Percentiles rank a stretch among this genome's conserved stretches.
These are phyloP conservation scores for Boletellus ananas DNA, from an alignment of 768 basidiomycete species.

Conservation along the genomic window DNA sequence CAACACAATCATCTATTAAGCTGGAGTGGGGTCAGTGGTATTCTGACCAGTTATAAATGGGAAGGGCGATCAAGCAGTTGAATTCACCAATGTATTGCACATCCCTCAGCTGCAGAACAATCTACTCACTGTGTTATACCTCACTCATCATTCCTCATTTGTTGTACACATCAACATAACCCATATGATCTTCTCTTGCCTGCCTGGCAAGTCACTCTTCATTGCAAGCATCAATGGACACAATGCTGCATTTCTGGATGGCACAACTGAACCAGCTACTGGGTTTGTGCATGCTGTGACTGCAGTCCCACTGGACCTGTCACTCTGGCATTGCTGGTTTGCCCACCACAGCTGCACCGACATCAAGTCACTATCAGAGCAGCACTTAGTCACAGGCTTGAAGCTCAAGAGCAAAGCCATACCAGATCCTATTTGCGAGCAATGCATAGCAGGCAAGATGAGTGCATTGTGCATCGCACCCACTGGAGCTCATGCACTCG, in stretches of 20 bases:
- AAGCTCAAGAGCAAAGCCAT: background rate
- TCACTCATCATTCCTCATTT: no score
- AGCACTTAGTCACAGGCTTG: conserved; percentile 13
- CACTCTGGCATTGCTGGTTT: conserved; percentile 24
- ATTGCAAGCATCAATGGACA: conserved; percentile 10
- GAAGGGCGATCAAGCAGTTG: no score
- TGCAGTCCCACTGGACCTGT: conserved; percentile 8
- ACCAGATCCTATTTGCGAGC: background rate
- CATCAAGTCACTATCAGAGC: background rate
- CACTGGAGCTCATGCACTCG: no score
- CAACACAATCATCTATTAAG: no score
- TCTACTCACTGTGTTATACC: no score
- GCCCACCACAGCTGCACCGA: conserved; percentile 14
- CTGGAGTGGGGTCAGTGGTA: no score
- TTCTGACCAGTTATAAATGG: no score
- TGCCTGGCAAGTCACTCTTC: background rate
- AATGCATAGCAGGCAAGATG: conserved; percentile 16
- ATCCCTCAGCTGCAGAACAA: no score
- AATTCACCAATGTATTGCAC: no score
- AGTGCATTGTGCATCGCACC: no score
- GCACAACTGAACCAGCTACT: conserved; percentile 3
- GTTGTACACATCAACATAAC: no score
- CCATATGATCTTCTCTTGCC: background rate
- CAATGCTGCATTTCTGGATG: conserved; percentile 22
- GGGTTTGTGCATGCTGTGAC: background rate